Base-by-base conservation (phyloP, 495 filamentous ascomycete genomes). In the Penicillium cosmopolitanum region DNA sequence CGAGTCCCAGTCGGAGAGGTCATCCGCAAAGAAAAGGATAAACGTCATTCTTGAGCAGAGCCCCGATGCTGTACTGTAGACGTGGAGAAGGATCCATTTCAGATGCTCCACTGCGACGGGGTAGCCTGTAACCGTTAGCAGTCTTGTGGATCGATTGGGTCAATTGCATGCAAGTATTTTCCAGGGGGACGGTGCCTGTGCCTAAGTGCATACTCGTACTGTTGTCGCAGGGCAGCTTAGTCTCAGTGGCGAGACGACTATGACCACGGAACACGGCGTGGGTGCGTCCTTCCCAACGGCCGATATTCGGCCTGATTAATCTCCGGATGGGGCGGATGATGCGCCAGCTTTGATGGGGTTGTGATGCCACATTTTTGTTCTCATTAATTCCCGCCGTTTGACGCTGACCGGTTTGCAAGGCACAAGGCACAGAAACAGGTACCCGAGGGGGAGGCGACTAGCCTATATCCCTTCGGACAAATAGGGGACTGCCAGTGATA, bases 1-100 rank as follows among this genome's bases (percentile, higher is more conserved):
- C 66, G 59, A 63, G 53, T 2, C 28, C 67, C 67, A 65, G 67
- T 47, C 65, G 67, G 62, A 67, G 23, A 56, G 16, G n/a, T 47
- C 35, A 50, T 65, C 54, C 66, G 56, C 31, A 46, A 44, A 18
- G 16, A 16, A 42, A 38, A 55, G n/a, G 15, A 12, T 40, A 59
- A 35, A 69, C 67, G 67, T 69, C 67, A 69, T 69, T 18, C 38
- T 65, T 33, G 43, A 61, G 50, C 19, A 51, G 55, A 61, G 47
- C 13, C 61, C 34, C 50, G 43, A 55, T 63, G 6, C 18, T 44
- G n/a, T 38, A 6, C 18, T 44, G n/a, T 38, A 35, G 36, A 9
- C 60, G 62, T 63, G 59, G 60, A 65, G 61, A 65, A 56, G 28
- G 15, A 33, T 47, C 50, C 44, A 59, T 54, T 15, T 28, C 23